Conservation (phyloP, 768 basidiomycete genomes). For the Hygrophoropsis aurantiaca region DNA sequence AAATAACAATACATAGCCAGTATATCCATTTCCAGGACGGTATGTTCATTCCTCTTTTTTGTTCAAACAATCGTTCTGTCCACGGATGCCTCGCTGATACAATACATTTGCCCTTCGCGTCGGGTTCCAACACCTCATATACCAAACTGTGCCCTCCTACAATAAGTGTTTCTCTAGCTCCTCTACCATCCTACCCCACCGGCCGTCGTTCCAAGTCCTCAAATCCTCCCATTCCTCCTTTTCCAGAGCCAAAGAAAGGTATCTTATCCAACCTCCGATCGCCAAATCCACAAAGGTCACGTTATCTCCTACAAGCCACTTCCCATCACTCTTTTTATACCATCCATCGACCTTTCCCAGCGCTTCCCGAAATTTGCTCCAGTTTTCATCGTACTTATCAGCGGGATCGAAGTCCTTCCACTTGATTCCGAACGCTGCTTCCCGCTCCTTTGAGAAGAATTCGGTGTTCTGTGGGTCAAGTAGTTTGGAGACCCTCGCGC, state of each 20-base stretch:
- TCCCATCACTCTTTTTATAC: constrained; percentile 22
- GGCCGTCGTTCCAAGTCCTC: constrained; percentile 21
- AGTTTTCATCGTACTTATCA: constrained; percentile 30
- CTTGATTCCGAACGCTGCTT: too few relatives aligned
- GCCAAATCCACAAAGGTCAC: constrained; percentile 32
- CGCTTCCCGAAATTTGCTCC: constrained; percentile 15
- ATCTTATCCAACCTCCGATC: constrained; percentile 11
- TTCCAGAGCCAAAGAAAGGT: constrained; percentile 15
- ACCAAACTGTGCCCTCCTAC: too few relatives aligned
- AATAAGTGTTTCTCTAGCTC: constrained; percentile 24
- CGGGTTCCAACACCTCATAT: too few relatives aligned
- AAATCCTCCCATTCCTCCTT: constrained; percentile 27
- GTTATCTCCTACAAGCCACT: constrained; percentile 28
- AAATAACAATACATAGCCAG: too few relatives aligned
- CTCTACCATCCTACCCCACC: constrained; percentile 22
- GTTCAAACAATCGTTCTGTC: too few relatives aligned
- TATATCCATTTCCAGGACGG: too few relatives aligned
- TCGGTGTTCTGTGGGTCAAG: too few relatives aligned
- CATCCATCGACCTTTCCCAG: constrained; percentile 11
- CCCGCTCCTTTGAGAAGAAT: too few relatives aligned
- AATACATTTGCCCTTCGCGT: too few relatives aligned
- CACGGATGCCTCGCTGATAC: too few relatives aligned
- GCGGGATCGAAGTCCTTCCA: constrained; percentile 33
- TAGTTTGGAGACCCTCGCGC: too few relatives aligned
- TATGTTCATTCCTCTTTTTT: too few relatives aligned